A percentile compares a stretch with the other conserved stretches of the same genome.
phyloP scores from a whole-genome alignment of 106 monocot species.

The Iris macrosiphon region DNA sequence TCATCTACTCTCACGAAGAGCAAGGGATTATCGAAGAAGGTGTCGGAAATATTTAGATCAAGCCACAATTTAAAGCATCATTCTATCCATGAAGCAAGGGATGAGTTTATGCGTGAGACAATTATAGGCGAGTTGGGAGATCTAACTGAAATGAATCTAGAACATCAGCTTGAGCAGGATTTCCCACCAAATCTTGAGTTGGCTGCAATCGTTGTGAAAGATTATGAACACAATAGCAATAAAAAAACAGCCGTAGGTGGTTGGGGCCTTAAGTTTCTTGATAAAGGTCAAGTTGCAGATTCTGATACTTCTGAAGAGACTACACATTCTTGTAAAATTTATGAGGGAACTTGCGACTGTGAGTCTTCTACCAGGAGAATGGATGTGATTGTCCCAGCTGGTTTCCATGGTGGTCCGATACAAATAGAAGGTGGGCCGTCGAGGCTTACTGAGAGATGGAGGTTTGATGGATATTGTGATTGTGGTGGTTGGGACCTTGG shows the following conservation, averaged over 20 bases:
- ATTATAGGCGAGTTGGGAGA: conserved; percentile 4
- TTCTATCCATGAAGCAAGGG: conserved; percentile 12
- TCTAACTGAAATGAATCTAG: conserved; percentile 9
- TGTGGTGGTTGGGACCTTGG: conserved; percentile 96
- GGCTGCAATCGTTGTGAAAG: conserved; percentile 62
- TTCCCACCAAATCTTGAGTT: conserved; percentile 47
- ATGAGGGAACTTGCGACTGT: not conserved
- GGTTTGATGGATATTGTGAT: conserved; percentile 55
- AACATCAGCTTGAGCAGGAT: conserved; percentile 10
- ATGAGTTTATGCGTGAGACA: conserved; percentile 3
- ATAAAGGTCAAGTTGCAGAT: conserved; percentile 11
- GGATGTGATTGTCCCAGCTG: conserved; percentile 52
- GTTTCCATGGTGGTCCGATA: conserved; percentile 54
- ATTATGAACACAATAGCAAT: conserved; percentile 18
- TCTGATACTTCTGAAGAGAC: not conserved
- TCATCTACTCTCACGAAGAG: conserved; percentile 16
- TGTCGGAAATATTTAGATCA: conserved; percentile 29
- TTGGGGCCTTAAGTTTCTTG: conserved; percentile 91
- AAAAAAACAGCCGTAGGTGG: conserved; percentile 43
- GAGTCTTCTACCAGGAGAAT: conserved; percentile 14
- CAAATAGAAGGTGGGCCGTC: conserved; percentile 30
- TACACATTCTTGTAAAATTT: not conserved
- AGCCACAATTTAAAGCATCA: conserved; percentile 21
- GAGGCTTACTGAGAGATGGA: conserved; percentile 81
- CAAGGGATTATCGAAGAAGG: conserved; percentile 33